Evolutionary conservation across 306 rosid genomes (phyloP).

Genomic region (Carpinus fangiana): DNA sequence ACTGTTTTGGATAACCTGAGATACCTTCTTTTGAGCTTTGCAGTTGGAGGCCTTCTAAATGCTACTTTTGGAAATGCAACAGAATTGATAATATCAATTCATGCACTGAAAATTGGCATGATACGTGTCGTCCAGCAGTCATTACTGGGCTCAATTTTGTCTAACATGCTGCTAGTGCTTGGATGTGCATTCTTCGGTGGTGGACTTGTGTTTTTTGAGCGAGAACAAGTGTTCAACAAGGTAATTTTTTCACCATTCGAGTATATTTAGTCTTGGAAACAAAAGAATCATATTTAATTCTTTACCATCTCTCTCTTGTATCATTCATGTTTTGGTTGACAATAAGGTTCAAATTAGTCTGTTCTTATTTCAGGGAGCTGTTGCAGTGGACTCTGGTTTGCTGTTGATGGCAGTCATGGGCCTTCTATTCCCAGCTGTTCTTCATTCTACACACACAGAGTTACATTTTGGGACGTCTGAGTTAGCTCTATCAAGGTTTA

Average conservation of each 20-base stretch:
- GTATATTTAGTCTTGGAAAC: not conserved
- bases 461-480: constrained; percentile 60
- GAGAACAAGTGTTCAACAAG: constrained; percentile 82
- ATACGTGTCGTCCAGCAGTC: constrained; percentile 78
- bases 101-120: constrained; percentile 77
- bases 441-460: constrained; percentile 63
- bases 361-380: constrained; percentile 30
- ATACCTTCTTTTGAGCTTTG: constrained; percentile 20
- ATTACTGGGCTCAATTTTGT: constrained; percentile 79
- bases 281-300: not conserved
- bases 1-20: not conserved
- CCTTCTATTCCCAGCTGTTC: constrained; percentile 61
- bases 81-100: constrained; percentile 77
- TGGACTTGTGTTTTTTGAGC: constrained; percentile 57
- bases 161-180: constrained; percentile 87
- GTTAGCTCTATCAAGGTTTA: constrained; percentile 67
- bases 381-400: constrained; percentile 64
- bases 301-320: not conserved
- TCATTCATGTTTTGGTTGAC: not conserved
- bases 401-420: constrained; percentile 78
- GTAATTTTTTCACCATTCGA: constrained; percentile 10
- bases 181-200: constrained; percentile 84
- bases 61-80: constrained; percentile 95
- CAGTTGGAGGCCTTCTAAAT: constrained; percentile 84
- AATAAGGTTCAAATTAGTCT: not conserved